Base-by-base conservation (phyloP, 129 eudicot species). In the Daucus carota region DNA sequence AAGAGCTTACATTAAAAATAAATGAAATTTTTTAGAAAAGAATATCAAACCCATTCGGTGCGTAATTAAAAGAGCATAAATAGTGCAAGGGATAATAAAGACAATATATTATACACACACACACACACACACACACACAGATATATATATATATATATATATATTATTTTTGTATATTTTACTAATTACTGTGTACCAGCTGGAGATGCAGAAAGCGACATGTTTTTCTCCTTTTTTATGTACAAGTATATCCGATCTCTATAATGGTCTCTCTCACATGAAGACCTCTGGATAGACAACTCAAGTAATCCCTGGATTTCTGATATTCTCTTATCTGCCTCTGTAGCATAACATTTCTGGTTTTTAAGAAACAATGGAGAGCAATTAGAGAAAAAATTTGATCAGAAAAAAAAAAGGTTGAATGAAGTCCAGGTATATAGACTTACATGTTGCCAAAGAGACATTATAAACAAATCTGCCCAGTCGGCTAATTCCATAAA, bases 401-500 rank as follows among this genome's bases (percentile, higher is more conserved):
- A 70, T 31, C 72, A 45, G 40, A 2, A 36, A 28, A 9, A 18
- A 60, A 66, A 9, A 48, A 2, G 8, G 59, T 24, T 9, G 66
- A 50, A 70, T 48, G 17, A 45, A 34, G 15, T 28, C 48, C 8
- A 41, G 31, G 65, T 60, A 32, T 8, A 72, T 31, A 36, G 70
- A 74, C 75, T 33, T 88, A 93, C 98, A 83, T 84, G 97, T 57
- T 70, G 86, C 87, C 87, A 75, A 72, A 94, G 90, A 44, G 97
- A 89, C 85, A 85, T 73, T 69, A 91, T 78, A 89, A 94, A 94
- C 80, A 94, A 75, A 83, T 94, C 93, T 48, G 93, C 98, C 98
- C 98, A 94, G 75, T 94, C 98, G 45, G 98, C 97, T 57, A 86
- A 79, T 81, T 94, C 98, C 98, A 94, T 94, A 80, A 94, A 87